Conservation (phyloP, 305 asterid genomes). For the Fraxinus latifolia region DNA sequence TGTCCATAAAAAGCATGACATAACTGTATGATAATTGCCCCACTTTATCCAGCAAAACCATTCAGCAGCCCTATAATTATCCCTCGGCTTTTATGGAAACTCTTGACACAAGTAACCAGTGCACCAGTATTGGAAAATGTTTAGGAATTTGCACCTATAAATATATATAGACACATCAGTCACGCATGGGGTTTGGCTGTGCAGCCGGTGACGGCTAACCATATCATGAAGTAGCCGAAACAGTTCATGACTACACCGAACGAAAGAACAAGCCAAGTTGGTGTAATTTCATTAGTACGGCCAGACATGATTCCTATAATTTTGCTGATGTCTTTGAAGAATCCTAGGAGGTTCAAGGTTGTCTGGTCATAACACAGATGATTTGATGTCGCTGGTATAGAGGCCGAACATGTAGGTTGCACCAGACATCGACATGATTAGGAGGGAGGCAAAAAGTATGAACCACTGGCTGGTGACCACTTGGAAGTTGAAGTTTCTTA, state of each 20-base stretch:
- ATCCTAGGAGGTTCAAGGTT: conserved; percentile 48
- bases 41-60: conserved; percentile 57
- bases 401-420: conserved; percentile 61
- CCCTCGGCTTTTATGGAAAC: conserved; percentile 60
- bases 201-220: conserved; percentile 46
- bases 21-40: conserved; percentile 52
- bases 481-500: conserved; percentile 25
- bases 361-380: conserved; percentile 51
- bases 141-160: conserved; percentile 34
- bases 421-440: conserved; percentile 53
- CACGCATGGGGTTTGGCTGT: conserved; percentile 36
- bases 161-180: conserved; percentile 58
- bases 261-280: conserved; percentile 60
- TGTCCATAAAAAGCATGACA: conserved; percentile 44
- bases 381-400: conserved; percentile 47
- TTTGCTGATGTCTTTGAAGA: conserved; percentile 60
- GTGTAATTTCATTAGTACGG: conserved; percentile 43
- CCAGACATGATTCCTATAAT: conserved; percentile 55
- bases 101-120: conserved; percentile 51
- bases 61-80: conserved; percentile 42
- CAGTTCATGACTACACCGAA: conserved; percentile 49
- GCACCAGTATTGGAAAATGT: conserved; percentile 56
- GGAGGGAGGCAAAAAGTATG: conserved; percentile 49
- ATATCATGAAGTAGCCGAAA: conserved; percentile 52
- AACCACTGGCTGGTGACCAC: conserved; percentile 49